Base-by-base conservation (phyloP, 768 basidiomycete genomes). In the Paxillus involutus region DNA sequence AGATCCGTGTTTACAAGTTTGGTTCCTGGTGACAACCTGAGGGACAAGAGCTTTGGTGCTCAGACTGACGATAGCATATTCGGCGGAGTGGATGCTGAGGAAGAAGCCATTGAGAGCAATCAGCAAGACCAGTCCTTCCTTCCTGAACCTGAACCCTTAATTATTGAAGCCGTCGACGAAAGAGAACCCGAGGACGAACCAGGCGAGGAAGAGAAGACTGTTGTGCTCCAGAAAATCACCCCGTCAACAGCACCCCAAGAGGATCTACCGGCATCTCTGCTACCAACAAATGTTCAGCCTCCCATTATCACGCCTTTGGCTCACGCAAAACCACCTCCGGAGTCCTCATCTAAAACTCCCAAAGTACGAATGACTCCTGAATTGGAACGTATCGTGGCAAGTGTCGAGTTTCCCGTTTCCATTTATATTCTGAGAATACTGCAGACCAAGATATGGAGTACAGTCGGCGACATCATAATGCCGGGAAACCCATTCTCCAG, bases 361-460 rank as follows among this genome's bases (percentile, higher is more conserved):
- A 81, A 76, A 60, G 64, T 84, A 36, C 78, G 73, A 60, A 66
- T 86, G n/a, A 89, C 80, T 40, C 70, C 72, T 11, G 84, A 88
- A 54, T 73, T 88, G 21, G 88, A 91, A 59, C 75, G 74, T 36
- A 85, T 88, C 45, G 75, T 80, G 51, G 89, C 85, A 71, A 56
- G 84, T 73, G 16, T 46, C 9, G 14, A 49, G 19, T 3, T 17
- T 10, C 46, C 44, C 16, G 3, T 29, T 50, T 43, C 21, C 3
- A 4, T 12, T 14, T 43, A 2, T 44, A 50, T 19, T 5, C 29
- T 46, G 30, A 56, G 12, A 39, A 12, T 12, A 5, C 4, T 37
- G 8, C 58, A 91, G 90, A 65, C 77, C 26, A 89, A 83, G 63
- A 85, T 92, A 58, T 88, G 88, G 86, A 56, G 73, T 11, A 81